A percentile compares a stretch with the other conserved stretches of the same genome.
Evolutionary conservation across 2,329 filamentous ascomycete genomes (phyloP).

Genomic region (Hypoxylon rubiginosum): DNA sequence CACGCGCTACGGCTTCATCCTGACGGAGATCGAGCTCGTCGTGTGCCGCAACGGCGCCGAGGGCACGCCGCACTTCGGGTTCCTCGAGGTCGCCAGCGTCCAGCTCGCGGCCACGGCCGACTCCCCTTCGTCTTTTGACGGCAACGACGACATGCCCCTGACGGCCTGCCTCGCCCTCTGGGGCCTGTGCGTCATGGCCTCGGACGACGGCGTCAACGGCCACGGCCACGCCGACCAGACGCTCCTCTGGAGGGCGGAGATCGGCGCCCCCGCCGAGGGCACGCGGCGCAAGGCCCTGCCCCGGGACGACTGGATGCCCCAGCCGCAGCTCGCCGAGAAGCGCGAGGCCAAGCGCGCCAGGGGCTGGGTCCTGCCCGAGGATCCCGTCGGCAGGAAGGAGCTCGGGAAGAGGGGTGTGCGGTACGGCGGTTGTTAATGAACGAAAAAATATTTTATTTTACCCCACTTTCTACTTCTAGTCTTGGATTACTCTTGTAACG

Average conservation of each 20-base stretch:
- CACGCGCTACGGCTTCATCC: conserved; percentile 94
- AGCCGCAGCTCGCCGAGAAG: conserved; percentile 80
- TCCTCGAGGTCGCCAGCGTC: conserved; percentile 78
- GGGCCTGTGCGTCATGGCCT: conserved; percentile 80
- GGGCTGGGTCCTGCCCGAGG: conserved; percentile 83
- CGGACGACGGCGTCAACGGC: conserved; percentile 69
- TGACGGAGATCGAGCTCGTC: conserved; percentile 95
- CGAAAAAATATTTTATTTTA: too few relatives aligned
- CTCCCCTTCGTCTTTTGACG: conserved; percentile 50
- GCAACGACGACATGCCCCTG: conserved; percentile 62
- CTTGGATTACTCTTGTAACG: background rate
- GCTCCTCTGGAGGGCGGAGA: conserved; percentile 75
- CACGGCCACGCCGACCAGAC: conserved; percentile 68
- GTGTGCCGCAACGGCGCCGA: conserved; percentile 85
- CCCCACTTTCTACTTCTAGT: background rate
- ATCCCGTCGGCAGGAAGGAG: conserved; percentile 79
- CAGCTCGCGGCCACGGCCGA: conserved; percentile 65
- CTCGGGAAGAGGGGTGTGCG: conserved; percentile 74
- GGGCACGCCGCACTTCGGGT: conserved; percentile 85
- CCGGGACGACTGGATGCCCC: conserved; percentile 83
- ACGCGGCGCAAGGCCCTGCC: conserved; percentile 77
- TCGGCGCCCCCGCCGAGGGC: conserved; percentile 80
- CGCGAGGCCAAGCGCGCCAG: conserved; percentile 78
- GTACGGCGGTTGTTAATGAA: conserved; percentile 63
- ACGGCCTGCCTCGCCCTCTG: conserved; percentile 82